Evolutionary conservation across 371 early-diverging fungal genomes (phyloP), one percentile per base, ranked within the genome.

Genomic region (Syncephalastrum monosporum): DNA sequence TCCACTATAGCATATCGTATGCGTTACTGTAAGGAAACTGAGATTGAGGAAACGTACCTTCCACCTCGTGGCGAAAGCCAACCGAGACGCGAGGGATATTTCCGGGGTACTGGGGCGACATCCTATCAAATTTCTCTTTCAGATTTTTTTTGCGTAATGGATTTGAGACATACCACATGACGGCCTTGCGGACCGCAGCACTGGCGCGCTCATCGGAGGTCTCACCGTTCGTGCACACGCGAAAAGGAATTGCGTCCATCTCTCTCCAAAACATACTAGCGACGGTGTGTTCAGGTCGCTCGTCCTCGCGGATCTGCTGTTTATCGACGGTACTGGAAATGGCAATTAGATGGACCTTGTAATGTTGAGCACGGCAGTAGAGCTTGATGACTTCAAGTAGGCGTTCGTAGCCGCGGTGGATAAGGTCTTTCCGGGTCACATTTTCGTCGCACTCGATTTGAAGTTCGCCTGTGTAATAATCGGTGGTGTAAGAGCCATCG

Each of bases 241-340:
- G 61, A 65, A 87, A 85, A 13, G 92, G 91, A 24, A 88, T 67
- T 6, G 87, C 84, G 64, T 92, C 93, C 24, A 90, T 57, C 38
- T 91, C 88, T 42, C 79, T 69, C 93, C 93, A 92, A 61, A 89
- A 79, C 24, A 74, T 65, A 27, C 81, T 78, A 57, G 84, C 78
- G 16, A 86, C 62, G 17, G 68, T 64, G 8, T 53, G 13, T 2
- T 60, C 65, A 16, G 45, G 44, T 15, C 50, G 50, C 24, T 42
- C 47, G 29, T 68, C 68, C 42, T 68, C 61, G n/a, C 65, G 61
- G n/a, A 64, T 55, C 27, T 65, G 47, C 5, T 29, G 43, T 14
- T 53, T 27, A 14, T 56, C 66, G 23, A 74, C 46, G 21, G 61
- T 60, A 15, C 63, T 57, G 5, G 75, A 75, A 19, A 61, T 67